These are phyloP conservation scores for Lactarius sanguifluus DNA, from an alignment of 768 basidiomycete genomes.

Conservation along the genomic window DNA sequence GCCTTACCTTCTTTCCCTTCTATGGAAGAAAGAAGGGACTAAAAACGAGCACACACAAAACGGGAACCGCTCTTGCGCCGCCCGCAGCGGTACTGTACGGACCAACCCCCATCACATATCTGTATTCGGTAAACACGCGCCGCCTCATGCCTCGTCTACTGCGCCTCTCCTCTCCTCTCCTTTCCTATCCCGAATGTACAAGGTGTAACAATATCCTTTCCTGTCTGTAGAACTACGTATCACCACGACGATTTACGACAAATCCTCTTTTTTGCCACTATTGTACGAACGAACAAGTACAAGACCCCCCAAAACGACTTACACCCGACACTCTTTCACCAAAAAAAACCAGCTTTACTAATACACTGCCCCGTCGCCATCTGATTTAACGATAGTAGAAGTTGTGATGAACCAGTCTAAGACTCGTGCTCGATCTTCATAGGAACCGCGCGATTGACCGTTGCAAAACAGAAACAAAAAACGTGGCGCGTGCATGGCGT, in stretches of 20 bases:
- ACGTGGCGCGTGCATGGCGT: not conserved
- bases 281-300: not conserved
- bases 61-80: conserved; percentile 17
- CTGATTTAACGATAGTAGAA: not conserved
- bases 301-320: not conserved
- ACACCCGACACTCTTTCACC: not conserved
- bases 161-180: not conserved
- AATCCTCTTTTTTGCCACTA: not conserved
- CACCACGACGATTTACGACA: not conserved
- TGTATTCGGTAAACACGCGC: not conserved
- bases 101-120: not conserved
- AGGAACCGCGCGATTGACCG: not conserved
- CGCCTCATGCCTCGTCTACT: not conserved
- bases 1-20: not conserved
- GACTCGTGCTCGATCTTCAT: not conserved
- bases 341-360: not conserved
- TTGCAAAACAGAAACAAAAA: not conserved
- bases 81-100: conserved; percentile 10
- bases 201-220: conserved; percentile 3
- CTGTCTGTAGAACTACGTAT: not conserved
- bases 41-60: conserved; percentile 2
- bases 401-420: not conserved
- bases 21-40: not conserved
- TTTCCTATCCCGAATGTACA: not conserved
- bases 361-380: not conserved